phyloP scores from a whole-genome alignment of 805 yeast species.

The Wickerhamiella shivajii region DNA sequence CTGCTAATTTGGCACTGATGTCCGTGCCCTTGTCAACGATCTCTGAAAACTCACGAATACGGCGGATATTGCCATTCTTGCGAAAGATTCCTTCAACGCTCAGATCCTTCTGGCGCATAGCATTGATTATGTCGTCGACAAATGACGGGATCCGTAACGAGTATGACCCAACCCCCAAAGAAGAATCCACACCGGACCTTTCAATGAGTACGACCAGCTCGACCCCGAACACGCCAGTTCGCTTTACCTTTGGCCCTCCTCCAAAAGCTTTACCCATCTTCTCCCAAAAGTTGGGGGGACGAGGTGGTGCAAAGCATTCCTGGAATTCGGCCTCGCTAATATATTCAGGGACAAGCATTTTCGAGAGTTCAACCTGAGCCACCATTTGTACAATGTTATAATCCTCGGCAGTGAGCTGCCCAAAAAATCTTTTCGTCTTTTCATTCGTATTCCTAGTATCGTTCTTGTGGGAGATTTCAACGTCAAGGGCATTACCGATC shows the following conservation, averaged over 20 bases:
- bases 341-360: constrained; percentile 22
- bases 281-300: constrained; percentile 32
- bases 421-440: constrained; percentile 16
- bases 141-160: constrained; percentile 67
- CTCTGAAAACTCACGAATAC: constrained; percentile 57
- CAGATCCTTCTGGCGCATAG: constrained; percentile 81
- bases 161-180: constrained; percentile 64
- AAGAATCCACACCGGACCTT: constrained; percentile 68
- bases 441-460: not conserved
- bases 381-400: constrained; percentile 44
- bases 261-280: constrained; percentile 30
- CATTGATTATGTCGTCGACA: constrained; percentile 70
- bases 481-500: constrained; percentile 7
- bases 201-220: constrained; percentile 54
- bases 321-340: constrained; percentile 23
- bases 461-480: constrained; percentile 1
- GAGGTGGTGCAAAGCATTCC: constrained; percentile 5
- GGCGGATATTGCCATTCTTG: constrained; percentile 85
- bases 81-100: constrained; percentile 92
- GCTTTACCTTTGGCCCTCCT: constrained; percentile 13
- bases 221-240: constrained; percentile 55
- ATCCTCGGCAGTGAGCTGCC: constrained; percentile 36
- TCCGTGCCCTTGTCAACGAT: constrained; percentile 61
- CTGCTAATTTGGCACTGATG: constrained; percentile 51
- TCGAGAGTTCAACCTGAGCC: constrained; percentile 34